A percentile compares a stretch with the other conserved stretches of the same genome.
These are phyloP conservation scores for Diaporthe longicolla DNA, from an alignment of 2,329 filamentous ascomycete species.

Conservation along the genomic window DNA sequence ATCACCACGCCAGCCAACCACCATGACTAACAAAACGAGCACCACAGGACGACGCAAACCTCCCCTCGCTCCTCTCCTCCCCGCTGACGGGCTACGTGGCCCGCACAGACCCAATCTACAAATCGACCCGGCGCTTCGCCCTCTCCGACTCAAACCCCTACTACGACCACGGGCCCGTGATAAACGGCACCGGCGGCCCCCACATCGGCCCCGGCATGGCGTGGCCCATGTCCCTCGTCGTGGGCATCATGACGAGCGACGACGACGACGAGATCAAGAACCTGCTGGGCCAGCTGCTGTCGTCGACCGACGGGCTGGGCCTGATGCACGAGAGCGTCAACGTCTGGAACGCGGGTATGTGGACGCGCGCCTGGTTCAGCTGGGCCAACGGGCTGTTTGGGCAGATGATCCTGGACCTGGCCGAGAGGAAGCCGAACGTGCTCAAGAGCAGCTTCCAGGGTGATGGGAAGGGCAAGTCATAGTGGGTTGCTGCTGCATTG, in stretches of 20 bases:
- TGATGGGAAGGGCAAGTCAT: conserved; percentile 3
- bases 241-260: conserved; percentile 76
- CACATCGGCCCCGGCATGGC: conserved; percentile 66
- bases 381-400: conserved; percentile 94
- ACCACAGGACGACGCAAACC: conserved; percentile 67
- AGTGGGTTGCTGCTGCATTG: no score
- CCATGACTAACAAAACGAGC: background rate
- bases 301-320: conserved; percentile 72
- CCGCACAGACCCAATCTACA: conserved; percentile 67
- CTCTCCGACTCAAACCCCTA: conserved; percentile 75
- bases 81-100: conserved; percentile 68
- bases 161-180: conserved; percentile 51
- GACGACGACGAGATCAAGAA: conserved; percentile 73
- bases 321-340: conserved; percentile 79
- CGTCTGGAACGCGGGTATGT: conserved; percentile 69
- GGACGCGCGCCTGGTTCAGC: conserved; percentile 74
- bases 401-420: conserved; percentile 83
- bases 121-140: conserved; percentile 78
- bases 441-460: conserved; percentile 60
- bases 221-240: conserved; percentile 80
- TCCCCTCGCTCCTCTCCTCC: conserved; percentile 69
- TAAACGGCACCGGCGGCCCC: conserved; percentile 48
- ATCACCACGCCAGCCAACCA: no score
- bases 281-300: conserved; percentile 67
- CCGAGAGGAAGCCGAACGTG: conserved; percentile 79